A percentile compares a stretch with the other conserved stretches of the same genome.
These are phyloP conservation scores for Haplographium delicatum DNA, from an alignment of 495 filamentous ascomycete species.

Conservation along the genomic window DNA sequence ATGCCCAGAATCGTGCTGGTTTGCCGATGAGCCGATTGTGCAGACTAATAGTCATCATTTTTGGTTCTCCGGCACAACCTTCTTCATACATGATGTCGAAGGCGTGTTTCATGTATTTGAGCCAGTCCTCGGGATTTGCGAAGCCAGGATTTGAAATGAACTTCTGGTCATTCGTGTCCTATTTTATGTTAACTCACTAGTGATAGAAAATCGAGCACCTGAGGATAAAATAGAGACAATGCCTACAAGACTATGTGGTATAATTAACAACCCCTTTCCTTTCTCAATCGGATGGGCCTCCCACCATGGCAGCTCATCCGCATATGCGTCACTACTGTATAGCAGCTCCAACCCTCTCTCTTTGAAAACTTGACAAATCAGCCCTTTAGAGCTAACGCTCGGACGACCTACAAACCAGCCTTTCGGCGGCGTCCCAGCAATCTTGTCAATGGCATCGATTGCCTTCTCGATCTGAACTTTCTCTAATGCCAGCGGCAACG, in stretches of 20 bases:
- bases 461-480: constrained; percentile 31
- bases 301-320: constrained; percentile 38
- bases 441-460: constrained; percentile 24
- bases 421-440: constrained; percentile 29
- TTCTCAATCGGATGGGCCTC: constrained; percentile 33
- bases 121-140: not conserved
- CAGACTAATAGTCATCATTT: constrained; percentile 15
- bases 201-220: too few relatives aligned
- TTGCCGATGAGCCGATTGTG: constrained; percentile 11
- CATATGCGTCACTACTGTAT: constrained; percentile 32
- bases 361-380: constrained; percentile 32
- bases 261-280: constrained; percentile 33
- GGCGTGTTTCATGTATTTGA: constrained; percentile 14
- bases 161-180: too few relatives aligned
- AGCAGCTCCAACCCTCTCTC: constrained; percentile 29
- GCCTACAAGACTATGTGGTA: constrained; percentile 30
- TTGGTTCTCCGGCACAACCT: constrained; percentile 11
- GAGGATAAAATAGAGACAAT: too few relatives aligned
- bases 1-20: constrained; percentile 9
- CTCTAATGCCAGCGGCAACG: constrained; percentile 28
- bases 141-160: constrained; percentile 17
- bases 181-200: too few relatives aligned
- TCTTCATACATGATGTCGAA: constrained; percentile 19
- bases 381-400: constrained; percentile 27
- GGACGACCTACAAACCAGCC: constrained; percentile 36